phyloP scores from a whole-genome alignment of 257 asterid species.

The Solanum sejunctum region DNA sequence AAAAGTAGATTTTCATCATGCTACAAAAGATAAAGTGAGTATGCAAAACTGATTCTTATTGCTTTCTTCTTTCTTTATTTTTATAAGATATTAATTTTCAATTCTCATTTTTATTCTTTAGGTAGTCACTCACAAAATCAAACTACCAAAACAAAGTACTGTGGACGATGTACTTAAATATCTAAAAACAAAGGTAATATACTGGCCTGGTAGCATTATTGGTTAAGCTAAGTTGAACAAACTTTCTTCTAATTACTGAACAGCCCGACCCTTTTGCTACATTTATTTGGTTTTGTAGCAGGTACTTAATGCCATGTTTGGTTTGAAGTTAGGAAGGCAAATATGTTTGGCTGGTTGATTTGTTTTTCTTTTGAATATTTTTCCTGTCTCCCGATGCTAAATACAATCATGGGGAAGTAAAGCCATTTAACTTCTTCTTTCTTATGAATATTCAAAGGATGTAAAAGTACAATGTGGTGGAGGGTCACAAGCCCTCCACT shows the following conservation, averaged over 20 bases:
- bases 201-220: not conserved
- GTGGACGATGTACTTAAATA: slow-evolving; percentile 92
- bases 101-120: slow-evolving; percentile 12
- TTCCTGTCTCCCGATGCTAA: not conserved
- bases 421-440: not conserved
- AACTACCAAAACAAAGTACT: slow-evolving; percentile 82
- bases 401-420: not conserved
- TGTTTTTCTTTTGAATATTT: not conserved
- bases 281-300: not conserved
- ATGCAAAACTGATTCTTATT: not conserved
- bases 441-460: not conserved
- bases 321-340: not conserved
- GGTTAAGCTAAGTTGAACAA: not conserved
- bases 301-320: not conserved
- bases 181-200: slow-evolving; percentile 65
- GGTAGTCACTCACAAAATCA: slow-evolving; percentile 68
- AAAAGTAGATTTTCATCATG: slow-evolving; percentile 87
- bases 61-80: not conserved
- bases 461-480: not conserved
- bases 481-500: not conserved
- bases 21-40: slow-evolving; percentile 82
- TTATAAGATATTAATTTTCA: not conserved
- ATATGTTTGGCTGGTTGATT: not conserved
- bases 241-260: not conserved
- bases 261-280: not conserved